These are phyloP conservation scores for Neurospora cerealis DNA, from an alignment of 495 filamentous ascomycete species.

Conservation along the genomic window DNA sequence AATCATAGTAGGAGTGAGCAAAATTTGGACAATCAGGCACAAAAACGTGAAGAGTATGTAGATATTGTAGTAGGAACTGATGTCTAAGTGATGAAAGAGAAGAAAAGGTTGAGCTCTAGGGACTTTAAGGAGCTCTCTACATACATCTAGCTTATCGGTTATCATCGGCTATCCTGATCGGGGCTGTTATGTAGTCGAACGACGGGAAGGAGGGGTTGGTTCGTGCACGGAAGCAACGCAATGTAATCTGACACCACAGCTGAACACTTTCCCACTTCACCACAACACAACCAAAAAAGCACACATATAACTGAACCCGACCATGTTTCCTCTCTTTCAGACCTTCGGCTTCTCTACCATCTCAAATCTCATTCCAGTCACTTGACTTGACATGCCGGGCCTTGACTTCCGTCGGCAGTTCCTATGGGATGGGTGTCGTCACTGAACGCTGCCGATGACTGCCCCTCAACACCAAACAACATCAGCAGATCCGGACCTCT, in stretches of 20 bases:
- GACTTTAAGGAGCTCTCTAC: background rate
- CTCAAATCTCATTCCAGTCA: background rate
- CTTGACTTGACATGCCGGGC: background rate
- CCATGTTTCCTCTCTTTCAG: background rate
- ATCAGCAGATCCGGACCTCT: background rate
- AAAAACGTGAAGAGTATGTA: background rate
- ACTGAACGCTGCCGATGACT: background rate
- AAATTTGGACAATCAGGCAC: background rate
- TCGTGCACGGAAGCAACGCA: background rate
- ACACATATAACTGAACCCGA: background rate
- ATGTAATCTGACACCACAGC: background rate
- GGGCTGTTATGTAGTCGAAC: background rate
- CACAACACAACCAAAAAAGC: background rate
- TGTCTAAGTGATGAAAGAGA: background rate
- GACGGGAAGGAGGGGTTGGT: background rate
- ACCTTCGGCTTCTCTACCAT: background rate
- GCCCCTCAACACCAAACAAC: background rate
- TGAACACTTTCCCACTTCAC: background rate
- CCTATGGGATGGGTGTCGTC: background rate
- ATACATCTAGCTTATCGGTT: background rate
- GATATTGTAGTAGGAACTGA: background rate
- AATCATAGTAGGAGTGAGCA: background rate
- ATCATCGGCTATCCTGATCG: background rate
- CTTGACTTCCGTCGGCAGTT: background rate
- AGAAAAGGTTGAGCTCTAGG: background rate